Percentiles rank a stretch among this genome's conserved stretches.
phyloP scores from a whole-genome alignment of 2,329 filamentous ascomycete species.

The Alternaria arbusti region DNA sequence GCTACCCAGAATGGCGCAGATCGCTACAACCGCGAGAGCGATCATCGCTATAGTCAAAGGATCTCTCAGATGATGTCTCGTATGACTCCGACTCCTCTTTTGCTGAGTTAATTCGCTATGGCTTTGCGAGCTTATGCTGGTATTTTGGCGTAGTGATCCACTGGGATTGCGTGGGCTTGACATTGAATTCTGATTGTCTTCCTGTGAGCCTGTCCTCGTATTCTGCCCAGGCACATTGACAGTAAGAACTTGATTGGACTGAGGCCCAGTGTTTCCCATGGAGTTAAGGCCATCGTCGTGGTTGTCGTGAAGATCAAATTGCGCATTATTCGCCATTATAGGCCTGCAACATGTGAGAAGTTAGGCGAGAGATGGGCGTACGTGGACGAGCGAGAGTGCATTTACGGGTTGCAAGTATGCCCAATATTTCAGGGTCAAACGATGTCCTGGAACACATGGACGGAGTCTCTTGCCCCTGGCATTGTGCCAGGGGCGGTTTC shows the following conservation, averaged over 20 bases:
- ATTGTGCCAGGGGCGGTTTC: neutral
- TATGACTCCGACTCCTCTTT: neutral
- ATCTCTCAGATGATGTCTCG: neutral
- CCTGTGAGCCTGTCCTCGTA: neutral
- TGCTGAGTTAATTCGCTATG: neutral
- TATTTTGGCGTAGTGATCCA: neutral
- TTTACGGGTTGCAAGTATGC: neutral
- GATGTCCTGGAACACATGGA: neutral
- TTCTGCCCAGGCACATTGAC: neutral
- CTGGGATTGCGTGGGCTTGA: neutral
- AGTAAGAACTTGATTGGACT: neutral
- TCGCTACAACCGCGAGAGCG: neutral
- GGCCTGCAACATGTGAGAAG: neutral
- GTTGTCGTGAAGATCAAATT: neutral
- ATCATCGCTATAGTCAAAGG: neutral
- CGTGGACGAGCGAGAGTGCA: neutral
- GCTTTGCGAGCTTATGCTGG: neutral
- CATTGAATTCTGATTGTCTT: neutral
- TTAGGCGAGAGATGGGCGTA: neutral
- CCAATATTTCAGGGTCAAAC: neutral
- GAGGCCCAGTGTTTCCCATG: neutral
- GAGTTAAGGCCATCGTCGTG: neutral
- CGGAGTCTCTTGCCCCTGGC: neutral
- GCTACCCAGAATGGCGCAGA: neutral
- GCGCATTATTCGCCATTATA: neutral